Base-by-base conservation (phyloP, 805 yeast genomes). In the Starmerella gropengiesseri region DNA sequence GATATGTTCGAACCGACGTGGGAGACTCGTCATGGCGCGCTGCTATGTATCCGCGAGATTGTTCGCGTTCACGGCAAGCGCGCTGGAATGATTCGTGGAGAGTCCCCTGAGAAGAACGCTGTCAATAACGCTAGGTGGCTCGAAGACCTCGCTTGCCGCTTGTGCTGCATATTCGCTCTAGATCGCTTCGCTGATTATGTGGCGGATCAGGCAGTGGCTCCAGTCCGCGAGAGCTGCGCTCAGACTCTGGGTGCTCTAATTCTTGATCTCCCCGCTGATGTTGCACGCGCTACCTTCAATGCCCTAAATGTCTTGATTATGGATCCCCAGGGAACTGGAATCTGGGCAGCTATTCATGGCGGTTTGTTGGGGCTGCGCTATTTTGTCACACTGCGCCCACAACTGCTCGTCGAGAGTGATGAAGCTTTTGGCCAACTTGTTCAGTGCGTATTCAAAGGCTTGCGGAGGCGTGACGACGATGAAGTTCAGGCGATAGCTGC, bases 321-420 rank as follows among this genome's bases (percentile, higher is more conserved):
- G 18, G 75, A 66, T 1, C 60, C 67, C 11, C 65, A 70, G 33
- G 56, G 64, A 14, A 75, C 80, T 3, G 37, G 36, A 13, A 72
- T 86, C 43, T 91, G 98, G 98, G 96, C 93, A 59, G 97, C 95
- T 3, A 82, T 91, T 46, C 98, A 91, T 66, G 98, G 97, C 53
- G 99, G 97, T 37, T 77, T 91, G 78, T 71, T 91, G 11, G 98
- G 97, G 0, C 67, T 91, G 40, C 69, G 94, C 40, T 91, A 91
- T 61, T 78, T 91, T 53, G 98, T 89, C 9, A 80, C 94, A 46
- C 85, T 89, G 3, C 71, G 94, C 53, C 77, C 85, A 0, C 91
- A 82, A 49, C 70, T 86, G n/a, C 65, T 89, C 18, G 66, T 79
- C 25, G 71, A 74, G 41, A 70, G 75, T 2, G 58, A 62, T 18